These are phyloP conservation scores for Puccinia polysora DNA, from an alignment of 1,284 basidiomycete genomes.

Conservation along the genomic window DNA sequence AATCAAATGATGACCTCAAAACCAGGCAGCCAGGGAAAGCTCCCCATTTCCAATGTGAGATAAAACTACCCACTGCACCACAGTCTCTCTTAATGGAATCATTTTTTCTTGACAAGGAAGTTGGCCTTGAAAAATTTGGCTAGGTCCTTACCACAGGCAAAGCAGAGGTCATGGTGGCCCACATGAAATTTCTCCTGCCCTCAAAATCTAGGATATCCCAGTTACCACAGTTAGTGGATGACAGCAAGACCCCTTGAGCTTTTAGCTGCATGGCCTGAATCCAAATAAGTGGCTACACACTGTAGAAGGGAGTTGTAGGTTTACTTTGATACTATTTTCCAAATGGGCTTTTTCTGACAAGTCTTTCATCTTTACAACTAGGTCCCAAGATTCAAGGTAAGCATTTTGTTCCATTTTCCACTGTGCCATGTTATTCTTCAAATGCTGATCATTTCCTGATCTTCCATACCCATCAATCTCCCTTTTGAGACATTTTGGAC, in stretches of 20 bases:
- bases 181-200: not conserved
- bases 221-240: not conserved
- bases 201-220: not conserved
- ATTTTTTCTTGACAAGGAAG: not conserved
- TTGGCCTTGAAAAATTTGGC: not conserved
- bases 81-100: not conserved
- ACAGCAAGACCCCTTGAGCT: not conserved
- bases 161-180: not conserved
- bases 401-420: not conserved
- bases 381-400: conserved; percentile 1
- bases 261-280: not conserved
- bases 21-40: not conserved
- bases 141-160: not conserved
- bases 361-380: not conserved
- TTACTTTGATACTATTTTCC: not conserved
- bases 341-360: not conserved
- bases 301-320: not conserved
- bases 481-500: not conserved
- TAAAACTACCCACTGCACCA: not conserved
- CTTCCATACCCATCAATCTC: not conserved
- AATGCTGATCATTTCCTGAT: not conserved
- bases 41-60: not conserved
- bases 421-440: not conserved
- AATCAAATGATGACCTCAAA: not conserved
- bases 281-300: not conserved